Evolutionary conservation across 257 asterid genomes (phyloP).

Genomic region (Coffea canephora): DNA sequence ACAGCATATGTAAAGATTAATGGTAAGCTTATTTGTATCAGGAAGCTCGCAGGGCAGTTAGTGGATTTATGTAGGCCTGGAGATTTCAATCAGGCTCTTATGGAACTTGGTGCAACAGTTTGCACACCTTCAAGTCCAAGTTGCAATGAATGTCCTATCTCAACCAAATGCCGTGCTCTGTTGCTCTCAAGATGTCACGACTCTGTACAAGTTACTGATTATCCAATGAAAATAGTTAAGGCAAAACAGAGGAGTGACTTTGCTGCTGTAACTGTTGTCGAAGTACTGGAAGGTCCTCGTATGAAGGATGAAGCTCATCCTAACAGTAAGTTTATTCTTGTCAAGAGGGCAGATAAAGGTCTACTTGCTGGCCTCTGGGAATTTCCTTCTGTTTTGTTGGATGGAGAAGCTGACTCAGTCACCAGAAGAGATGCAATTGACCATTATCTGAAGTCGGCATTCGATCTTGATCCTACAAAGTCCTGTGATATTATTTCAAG

Average conservation of each 20-base stretch:
- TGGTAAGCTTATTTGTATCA: slow-evolving; percentile 26
- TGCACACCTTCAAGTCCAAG: slow-evolving; percentile 60
- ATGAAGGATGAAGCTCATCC: slow-evolving; percentile 35
- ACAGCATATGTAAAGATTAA: background rate
- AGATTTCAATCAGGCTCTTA: slow-evolving; percentile 91
- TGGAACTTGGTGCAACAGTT: slow-evolving; percentile 97
- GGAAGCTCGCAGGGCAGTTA: slow-evolving; percentile 79
- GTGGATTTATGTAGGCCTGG: slow-evolving; percentile 93
- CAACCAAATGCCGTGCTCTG: slow-evolving; percentile 67
- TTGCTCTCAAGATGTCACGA: slow-evolving; percentile 51
- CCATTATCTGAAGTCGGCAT: slow-evolving; percentile 56
- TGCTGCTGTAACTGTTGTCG: slow-evolving; percentile 94
- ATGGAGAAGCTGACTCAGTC: slow-evolving; percentile 58
- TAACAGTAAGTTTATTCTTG: slow-evolving; percentile 62
- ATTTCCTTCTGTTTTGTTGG: slow-evolving; percentile 82
- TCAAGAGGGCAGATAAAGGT: slow-evolving; percentile 85
- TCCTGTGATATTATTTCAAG: slow-evolving; percentile 59
- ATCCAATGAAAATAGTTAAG: slow-evolving; percentile 79
- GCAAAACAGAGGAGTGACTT: slow-evolving; percentile 72
- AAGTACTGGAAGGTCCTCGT: slow-evolving; percentile 48
- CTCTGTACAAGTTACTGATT: slow-evolving; percentile 71
- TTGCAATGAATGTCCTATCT: slow-evolving; percentile 78
- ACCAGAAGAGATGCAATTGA: slow-evolving; percentile 62
- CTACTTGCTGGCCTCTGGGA: slow-evolving; percentile 99
- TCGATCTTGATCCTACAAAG: slow-evolving; percentile 48